These are phyloP conservation scores for Hypericum perforatum DNA, from an alignment of 345 rosid genomes.

Conservation along the genomic window DNA sequence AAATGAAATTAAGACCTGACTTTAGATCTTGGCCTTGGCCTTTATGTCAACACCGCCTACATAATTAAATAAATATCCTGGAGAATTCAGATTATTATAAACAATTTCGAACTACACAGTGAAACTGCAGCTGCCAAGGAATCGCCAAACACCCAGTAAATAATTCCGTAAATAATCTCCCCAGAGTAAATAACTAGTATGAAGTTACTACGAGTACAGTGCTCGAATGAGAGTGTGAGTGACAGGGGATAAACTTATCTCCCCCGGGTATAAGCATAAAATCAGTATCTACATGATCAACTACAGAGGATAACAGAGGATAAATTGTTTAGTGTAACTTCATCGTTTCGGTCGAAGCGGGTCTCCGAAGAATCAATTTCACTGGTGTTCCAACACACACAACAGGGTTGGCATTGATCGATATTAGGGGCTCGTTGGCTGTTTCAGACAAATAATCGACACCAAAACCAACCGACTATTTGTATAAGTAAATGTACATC, in stretches of 20 bases:
- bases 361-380: neutral
- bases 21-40: neutral
- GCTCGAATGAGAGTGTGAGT: too few species aligned
- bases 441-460: neutral
- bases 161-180: neutral
- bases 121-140: too few species aligned
- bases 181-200: too few species aligned
- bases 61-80: neutral
- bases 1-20: neutral
- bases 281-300: neutral
- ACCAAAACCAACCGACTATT: too few species aligned
- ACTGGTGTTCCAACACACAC: neutral
- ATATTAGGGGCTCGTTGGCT: neutral
- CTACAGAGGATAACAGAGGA: neutral
- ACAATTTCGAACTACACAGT: too few species aligned
- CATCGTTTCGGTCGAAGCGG: slow-evolving; percentile 1
- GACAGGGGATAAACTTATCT: too few species aligned
- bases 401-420: neutral
- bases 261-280: too few species aligned
- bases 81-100: too few species aligned
- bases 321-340: neutral
- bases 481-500: too few species aligned
- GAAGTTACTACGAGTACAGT: too few species aligned
- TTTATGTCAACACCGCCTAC: neutral
- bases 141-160: too few species aligned